phyloP scores from a whole-genome alignment of 208 protist genomes.

The Acanthamoeba culbertsoni region DNA sequence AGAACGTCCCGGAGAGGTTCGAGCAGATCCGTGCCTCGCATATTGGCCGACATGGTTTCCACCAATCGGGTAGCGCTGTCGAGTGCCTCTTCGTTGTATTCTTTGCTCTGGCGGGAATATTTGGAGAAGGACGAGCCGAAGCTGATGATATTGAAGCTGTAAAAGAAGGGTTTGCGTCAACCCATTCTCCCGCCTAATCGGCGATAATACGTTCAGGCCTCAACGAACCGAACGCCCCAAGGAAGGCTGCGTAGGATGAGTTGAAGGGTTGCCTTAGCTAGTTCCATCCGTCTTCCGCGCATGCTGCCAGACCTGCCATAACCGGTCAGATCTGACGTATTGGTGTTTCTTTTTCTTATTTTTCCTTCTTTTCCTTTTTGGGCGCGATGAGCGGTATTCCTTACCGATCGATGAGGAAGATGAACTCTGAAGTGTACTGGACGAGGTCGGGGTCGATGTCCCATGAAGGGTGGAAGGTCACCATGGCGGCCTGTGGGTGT shows the following conservation, averaged over 20 bases:
- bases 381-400: too few species aligned
- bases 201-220: neutral
- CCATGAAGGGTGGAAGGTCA: neutral
- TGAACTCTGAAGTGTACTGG: neutral
- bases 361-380: too few species aligned
- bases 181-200: too few species aligned
- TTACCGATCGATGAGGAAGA: neutral
- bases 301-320: slow-evolving; percentile 68
- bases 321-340: too few species aligned
- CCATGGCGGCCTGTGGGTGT: neutral
- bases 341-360: too few species aligned
- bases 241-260: slow-evolving; percentile 70
- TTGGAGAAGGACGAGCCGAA: slow-evolving; percentile 62
- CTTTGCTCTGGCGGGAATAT: neutral
- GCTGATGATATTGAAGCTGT: slow-evolving; percentile 53
- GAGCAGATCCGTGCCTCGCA: slow-evolving; percentile 74
- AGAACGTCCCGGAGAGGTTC: slow-evolving; percentile 20
- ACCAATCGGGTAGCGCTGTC: neutral
- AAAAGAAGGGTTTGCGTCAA: neutral
- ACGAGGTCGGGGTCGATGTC: neutral
- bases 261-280: slow-evolving; percentile 61
- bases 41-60: slow-evolving; percentile 32
- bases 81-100: slow-evolving; percentile 54
- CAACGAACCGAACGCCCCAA: neutral
- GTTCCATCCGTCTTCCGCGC: slow-evolving; percentile 54